These are phyloP conservation scores for Dryadomyces quercus-mongolicae DNA, from an alignment of 2,329 filamentous ascomycete species.

Conservation along the genomic window DNA sequence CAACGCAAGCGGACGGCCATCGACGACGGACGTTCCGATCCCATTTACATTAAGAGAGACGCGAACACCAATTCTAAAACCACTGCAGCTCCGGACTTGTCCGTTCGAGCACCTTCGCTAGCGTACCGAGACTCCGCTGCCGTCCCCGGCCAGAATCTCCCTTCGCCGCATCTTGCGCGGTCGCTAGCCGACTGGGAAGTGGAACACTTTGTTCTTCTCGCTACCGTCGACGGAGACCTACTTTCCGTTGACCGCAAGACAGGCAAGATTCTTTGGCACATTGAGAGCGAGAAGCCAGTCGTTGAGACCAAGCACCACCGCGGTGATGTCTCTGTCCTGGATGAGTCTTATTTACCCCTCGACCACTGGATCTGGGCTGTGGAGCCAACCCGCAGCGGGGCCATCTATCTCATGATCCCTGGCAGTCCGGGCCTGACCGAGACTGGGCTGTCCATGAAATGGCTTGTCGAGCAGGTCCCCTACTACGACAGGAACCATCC, in stretches of 20 bases:
- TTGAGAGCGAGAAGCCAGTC: slow-evolving; percentile 76
- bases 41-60: slow-evolving; percentile 5
- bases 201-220: slow-evolving; percentile 99
- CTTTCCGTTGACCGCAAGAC: slow-evolving; percentile 83
- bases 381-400: slow-evolving; percentile 78
- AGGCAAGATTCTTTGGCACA: slow-evolving; percentile 73
- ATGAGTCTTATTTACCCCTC: slow-evolving; percentile 50
- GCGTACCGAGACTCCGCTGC: slow-evolving; percentile 48
- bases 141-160: slow-evolving; percentile 46
- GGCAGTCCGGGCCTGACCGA: slow-evolving; percentile 48
- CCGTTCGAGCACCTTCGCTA: slow-evolving; percentile 87
- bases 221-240: slow-evolving; percentile 97
- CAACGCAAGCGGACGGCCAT: slow-evolving; percentile 11
- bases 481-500: slow-evolving; percentile 64
- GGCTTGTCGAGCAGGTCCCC: slow-evolving; percentile 70
- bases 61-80: slow-evolving; percentile 29
- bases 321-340: slow-evolving; percentile 49
- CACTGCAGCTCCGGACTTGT: slow-evolving; percentile 89
- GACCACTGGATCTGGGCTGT: slow-evolving; percentile 93
- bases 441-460: slow-evolving; percentile 67
- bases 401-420: slow-evolving; percentile 76
- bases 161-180: slow-evolving; percentile 87
- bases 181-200: slow-evolving; percentile 99
- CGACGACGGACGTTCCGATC: slow-evolving; percentile 15
- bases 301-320: slow-evolving; percentile 79